Conservation (phyloP, 2,329 filamentous ascomycete species). For the Pseudogymnoascus sp. region DNA sequence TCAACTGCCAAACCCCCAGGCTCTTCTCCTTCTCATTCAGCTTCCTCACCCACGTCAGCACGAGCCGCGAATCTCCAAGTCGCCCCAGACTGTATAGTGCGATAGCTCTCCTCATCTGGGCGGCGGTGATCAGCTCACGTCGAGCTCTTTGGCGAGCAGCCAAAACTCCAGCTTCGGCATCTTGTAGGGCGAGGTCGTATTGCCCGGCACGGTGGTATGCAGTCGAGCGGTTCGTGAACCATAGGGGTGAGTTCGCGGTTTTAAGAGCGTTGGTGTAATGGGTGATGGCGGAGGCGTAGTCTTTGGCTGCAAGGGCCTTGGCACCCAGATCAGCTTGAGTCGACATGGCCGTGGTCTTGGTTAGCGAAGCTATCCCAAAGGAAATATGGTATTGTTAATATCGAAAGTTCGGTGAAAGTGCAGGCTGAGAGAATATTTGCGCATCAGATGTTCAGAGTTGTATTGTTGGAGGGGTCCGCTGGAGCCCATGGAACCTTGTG, state of each 20-base stretch:
- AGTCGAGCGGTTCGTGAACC: constrained; percentile 75
- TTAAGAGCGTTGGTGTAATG: constrained; percentile 63
- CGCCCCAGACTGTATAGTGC: constrained; percentile 62
- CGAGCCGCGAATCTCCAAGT: constrained; percentile 67
- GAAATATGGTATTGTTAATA: background rate
- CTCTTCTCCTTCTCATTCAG: constrained; percentile 45
- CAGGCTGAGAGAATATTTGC: background rate
- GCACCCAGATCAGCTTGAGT: constrained; percentile 44
- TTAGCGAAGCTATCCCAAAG: background rate
- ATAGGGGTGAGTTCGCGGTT: constrained; percentile 66
- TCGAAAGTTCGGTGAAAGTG: background rate
- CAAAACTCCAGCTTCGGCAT: constrained; percentile 60
- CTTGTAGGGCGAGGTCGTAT: constrained; percentile 57
- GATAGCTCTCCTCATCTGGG: constrained; percentile 73
- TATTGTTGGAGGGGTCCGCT: background rate
- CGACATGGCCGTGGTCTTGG: constrained; percentile 33
- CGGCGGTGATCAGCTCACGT: constrained; percentile 68
- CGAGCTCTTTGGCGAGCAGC: constrained; percentile 61
- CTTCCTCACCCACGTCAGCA: constrained; percentile 54
- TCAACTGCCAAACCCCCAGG: constrained; percentile 51
- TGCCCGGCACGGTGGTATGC: constrained; percentile 62
- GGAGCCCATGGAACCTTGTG: constrained; percentile 4
- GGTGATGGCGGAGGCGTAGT: constrained; percentile 61
- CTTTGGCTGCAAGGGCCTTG: constrained; percentile 53
- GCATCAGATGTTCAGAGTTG: background rate